These are phyloP conservation scores for Yamadazyma buinensis DNA, from an alignment of 1,139 yeast species.

Conservation along the genomic window DNA sequence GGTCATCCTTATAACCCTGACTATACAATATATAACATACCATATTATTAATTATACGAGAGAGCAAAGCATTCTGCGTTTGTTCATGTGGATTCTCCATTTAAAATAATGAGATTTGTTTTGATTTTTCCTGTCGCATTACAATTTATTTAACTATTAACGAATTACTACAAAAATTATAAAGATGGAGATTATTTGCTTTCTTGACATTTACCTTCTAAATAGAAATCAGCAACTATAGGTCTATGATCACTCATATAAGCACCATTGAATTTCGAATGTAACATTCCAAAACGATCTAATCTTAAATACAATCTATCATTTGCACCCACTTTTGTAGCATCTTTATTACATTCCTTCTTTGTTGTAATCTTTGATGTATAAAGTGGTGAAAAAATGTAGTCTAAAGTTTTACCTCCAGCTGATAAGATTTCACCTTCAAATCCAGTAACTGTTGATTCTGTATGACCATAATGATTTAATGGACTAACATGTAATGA, in stretches of 20 bases:
- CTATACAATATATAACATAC: no score
- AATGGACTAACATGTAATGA: constrained; percentile 21
- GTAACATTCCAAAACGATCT: constrained; percentile 41
- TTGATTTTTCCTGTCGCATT: no score
- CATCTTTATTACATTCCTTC: constrained; percentile 15
- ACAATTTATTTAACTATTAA: no score
- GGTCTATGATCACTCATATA: constrained; percentile 57
- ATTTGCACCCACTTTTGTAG: constrained; percentile 8
- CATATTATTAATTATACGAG: constrained; percentile 74
- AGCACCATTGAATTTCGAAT: constrained; percentile 39
- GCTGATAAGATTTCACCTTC: constrained; percentile 26
- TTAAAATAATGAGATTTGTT: constrained; percentile 3
- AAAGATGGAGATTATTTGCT: no score
- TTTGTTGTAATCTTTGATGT: constrained; percentile 21
- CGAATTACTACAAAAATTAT: no score
- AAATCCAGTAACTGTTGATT: constrained; percentile 51
- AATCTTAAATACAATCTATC: constrained; percentile 20
- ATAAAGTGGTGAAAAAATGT: constrained; percentile 41
- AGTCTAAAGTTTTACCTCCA: constrained; percentile 46
- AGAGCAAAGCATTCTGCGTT: constrained; percentile 72
- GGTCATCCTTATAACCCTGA: no score
- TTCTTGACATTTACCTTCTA: constrained; percentile 6
- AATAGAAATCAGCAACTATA: constrained; percentile 39
- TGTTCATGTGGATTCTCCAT: constrained; percentile 93
- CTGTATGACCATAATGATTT: constrained; percentile 39